phyloP scores from a whole-genome alignment of 441 rosid species.

The Erodium moschatum region DNA sequence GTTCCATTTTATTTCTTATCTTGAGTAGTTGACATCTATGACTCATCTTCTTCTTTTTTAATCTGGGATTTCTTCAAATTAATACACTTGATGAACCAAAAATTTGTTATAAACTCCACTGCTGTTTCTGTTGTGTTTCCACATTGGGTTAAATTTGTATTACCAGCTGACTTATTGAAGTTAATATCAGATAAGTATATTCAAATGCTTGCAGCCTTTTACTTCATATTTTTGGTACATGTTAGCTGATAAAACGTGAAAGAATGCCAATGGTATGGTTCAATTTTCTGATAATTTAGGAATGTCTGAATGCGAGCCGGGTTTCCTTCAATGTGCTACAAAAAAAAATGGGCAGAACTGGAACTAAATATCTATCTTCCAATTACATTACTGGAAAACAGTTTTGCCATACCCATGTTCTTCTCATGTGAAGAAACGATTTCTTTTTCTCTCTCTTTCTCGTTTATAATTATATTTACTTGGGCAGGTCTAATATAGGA shows the following conservation, averaged over 20 bases:
- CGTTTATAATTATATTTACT: background rate
- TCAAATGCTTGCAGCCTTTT: background rate
- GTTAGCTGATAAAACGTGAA: background rate
- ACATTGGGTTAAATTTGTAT: too few relatives aligned
- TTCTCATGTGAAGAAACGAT: background rate
- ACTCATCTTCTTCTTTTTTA: background rate
- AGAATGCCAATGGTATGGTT: background rate
- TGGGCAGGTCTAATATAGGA: background rate
- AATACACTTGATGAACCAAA: background rate
- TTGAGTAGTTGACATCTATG: background rate
- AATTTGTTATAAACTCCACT: background rate
- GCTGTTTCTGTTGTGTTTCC: too few relatives aligned
- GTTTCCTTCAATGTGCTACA: background rate
- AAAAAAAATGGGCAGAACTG: background rate
- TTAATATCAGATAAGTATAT: background rate
- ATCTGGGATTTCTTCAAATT: background rate
- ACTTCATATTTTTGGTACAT: background rate
- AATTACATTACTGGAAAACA: background rate
- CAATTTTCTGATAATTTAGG: background rate
- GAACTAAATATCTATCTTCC: background rate
- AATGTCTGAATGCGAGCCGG: background rate
- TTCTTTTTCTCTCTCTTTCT: too few relatives aligned
- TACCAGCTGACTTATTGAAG: too few relatives aligned
- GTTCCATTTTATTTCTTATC: background rate
- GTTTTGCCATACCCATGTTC: background rate